Percentiles rank a stretch among this genome's conserved stretches.
Conservation (phyloP, 805 yeast species). For the Yamadazyma tumulicola region DNA sequence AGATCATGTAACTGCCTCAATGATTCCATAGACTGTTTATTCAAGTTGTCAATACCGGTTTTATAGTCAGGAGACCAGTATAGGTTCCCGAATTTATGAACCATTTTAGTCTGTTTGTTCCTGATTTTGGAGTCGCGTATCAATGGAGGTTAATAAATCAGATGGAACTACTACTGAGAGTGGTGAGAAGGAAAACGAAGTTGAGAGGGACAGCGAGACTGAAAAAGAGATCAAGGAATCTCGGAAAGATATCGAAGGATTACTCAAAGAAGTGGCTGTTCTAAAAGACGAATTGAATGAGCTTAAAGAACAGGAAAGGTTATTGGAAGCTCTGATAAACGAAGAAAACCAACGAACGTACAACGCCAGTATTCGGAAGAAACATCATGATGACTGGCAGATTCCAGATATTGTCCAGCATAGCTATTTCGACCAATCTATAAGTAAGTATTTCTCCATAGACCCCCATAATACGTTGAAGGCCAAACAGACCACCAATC, state of each 20-base stretch:
- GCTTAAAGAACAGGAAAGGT: neutral
- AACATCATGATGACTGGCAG: slow-evolving; percentile 5
- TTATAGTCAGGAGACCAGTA: slow-evolving; percentile 43
- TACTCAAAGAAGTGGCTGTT: slow-evolving; percentile 1
- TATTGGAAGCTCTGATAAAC: neutral
- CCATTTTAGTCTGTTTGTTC: slow-evolving; percentile 1
- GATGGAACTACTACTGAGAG: neutral
- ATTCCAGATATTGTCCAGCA: slow-evolving; percentile 21
- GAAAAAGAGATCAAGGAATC: slow-evolving; percentile 1
- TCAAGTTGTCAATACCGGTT: slow-evolving; percentile 31
- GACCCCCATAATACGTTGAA: neutral
- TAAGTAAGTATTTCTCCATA: slow-evolving; percentile 19
- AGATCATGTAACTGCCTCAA: slow-evolving; percentile 39
- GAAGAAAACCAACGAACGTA: neutral
- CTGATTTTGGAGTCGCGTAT: no score
- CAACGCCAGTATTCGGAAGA: neutral
- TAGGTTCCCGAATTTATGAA: slow-evolving; percentile 26
- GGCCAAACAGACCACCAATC: slow-evolving; percentile 1
- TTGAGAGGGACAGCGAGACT: neutral
- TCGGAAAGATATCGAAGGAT: slow-evolving; percentile 1
- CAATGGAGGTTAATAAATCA: neutral
- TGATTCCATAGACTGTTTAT: slow-evolving; percentile 28
- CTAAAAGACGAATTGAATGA: slow-evolving; percentile 2
- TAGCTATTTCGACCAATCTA: slow-evolving; percentile 27
- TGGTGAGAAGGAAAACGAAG: neutral